phyloP scores from a whole-genome alignment of 83 land plant species.

The Picea mariana region DNA sequence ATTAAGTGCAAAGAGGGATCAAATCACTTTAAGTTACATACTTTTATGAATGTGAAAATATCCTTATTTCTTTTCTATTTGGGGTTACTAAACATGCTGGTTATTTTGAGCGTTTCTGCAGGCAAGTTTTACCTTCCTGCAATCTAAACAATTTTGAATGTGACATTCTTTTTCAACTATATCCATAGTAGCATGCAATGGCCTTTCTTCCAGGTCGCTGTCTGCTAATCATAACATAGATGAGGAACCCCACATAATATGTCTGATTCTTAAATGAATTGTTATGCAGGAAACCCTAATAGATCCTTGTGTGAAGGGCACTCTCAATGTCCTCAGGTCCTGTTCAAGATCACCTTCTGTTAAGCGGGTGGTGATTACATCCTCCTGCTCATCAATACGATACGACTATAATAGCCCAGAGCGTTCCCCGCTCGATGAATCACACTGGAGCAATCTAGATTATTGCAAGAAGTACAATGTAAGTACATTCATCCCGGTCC shows the following conservation, averaged over 20 bases:
- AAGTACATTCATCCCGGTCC: not conserved
- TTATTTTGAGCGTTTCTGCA: too few species aligned
- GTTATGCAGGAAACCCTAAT: slow-evolving; percentile 64
- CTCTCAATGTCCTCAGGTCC: slow-evolving; percentile 73
- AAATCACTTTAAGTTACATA: not conserved
- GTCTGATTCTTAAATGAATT: not conserved
- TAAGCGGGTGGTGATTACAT: slow-evolving; percentile 79
- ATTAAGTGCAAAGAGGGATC: not conserved
- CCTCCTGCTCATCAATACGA: slow-evolving; percentile 91
- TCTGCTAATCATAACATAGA: too few species aligned
- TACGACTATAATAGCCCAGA: slow-evolving; percentile 62
- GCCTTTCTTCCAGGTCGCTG: too few species aligned
- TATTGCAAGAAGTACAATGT: slow-evolving; percentile 81
- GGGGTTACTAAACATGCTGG: too few species aligned
- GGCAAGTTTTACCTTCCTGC: too few species aligned
- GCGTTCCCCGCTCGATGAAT: slow-evolving; percentile 64
- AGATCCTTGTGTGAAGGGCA: slow-evolving; percentile 79
- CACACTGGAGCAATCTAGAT: slow-evolving; percentile 80
- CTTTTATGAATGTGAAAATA: not conserved
- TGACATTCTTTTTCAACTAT: too few species aligned
- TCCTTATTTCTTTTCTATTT: too few species aligned
- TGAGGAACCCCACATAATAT: not conserved
- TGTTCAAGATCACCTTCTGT: slow-evolving; percentile 67
- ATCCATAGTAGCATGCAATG: too few species aligned
- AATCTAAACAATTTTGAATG: too few species aligned